A percentile compares a stretch with the other conserved stretches of the same genome.
These are phyloP conservation scores for Blastocystis sp. DNA, from an alignment of 352 stramenopile genomes.

Conservation along the genomic window DNA sequence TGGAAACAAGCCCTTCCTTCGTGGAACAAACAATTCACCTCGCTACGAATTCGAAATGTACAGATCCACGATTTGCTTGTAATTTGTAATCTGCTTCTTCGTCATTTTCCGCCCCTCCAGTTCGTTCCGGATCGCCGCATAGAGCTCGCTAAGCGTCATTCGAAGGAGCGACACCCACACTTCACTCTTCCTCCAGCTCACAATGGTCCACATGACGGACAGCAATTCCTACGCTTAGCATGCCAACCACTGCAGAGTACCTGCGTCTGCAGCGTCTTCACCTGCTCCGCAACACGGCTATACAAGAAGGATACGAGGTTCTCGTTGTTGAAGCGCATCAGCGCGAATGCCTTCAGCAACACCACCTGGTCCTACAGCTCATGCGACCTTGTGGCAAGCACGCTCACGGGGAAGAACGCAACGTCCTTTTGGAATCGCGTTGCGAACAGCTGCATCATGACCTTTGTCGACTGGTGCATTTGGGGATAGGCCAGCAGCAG, in stretches of 20 bases:
- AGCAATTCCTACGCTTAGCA: conserved; percentile 43
- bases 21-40: neutral
- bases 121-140: neutral
- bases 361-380: neutral
- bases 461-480: conserved; percentile 7
- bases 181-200: conserved; percentile 6
- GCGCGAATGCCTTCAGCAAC: conserved; percentile 4
- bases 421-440: conserved; percentile 39
- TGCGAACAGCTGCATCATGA: conserved; percentile 24
- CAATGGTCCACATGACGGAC: conserved; percentile 48
- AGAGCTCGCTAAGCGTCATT: neutral
- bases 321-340: neutral
- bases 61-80: neutral
- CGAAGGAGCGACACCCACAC: neutral
- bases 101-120: neutral
- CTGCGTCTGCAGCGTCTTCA: neutral
- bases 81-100: neutral
- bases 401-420: neutral
- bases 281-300: conserved; percentile 21
- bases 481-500: conserved; percentile 37
- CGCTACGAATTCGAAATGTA: conserved; percentile 4
- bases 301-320: conserved; percentile 25
- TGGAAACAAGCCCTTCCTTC: neutral
- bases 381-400: neutral
- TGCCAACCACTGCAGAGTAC: neutral